A percentile compares a stretch with the other conserved stretches of the same genome.
These are phyloP conservation scores for Cladosporium oxysporum DNA, from an alignment of 2,329 filamentous ascomycete genomes.

Conservation along the genomic window DNA sequence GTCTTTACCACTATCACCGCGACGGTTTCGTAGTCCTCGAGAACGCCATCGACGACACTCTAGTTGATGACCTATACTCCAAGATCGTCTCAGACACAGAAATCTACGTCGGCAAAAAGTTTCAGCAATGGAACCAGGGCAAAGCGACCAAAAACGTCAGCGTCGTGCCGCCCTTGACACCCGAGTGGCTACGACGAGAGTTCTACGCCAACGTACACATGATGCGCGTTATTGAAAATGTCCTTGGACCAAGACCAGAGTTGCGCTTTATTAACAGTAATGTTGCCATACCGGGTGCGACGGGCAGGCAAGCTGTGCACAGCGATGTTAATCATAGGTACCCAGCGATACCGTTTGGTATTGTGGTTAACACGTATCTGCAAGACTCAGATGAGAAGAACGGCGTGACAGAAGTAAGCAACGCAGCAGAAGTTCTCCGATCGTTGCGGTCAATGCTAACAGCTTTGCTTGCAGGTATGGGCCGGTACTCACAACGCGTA, in stretches of 20 bases:
- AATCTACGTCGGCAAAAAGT: conserved; percentile 19
- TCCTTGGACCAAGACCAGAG: conserved; percentile 36
- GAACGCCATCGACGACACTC: conserved; percentile 30
- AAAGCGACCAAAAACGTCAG: conserved; percentile 25
- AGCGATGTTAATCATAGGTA: conserved; percentile 40
- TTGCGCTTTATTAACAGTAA: conserved; percentile 40
- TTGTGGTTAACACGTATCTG: conserved; percentile 51
- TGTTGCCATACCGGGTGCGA: conserved; percentile 33
- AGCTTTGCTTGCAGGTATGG: conserved; percentile 37
- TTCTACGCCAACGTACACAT: conserved; percentile 28
- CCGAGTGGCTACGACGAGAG: conserved; percentile 25
- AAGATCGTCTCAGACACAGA: conserved; percentile 26
- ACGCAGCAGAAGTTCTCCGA: background rate
- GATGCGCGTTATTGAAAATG: conserved; percentile 25
- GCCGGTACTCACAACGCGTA: conserved; percentile 50
- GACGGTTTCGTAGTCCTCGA: conserved; percentile 40
- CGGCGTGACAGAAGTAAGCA: conserved; percentile 50
- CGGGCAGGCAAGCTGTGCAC: conserved; percentile 37
- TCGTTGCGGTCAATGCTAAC: background rate
- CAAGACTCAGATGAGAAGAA: conserved; percentile 49
- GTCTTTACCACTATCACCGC: conserved; percentile 27
- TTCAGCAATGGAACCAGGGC: conserved; percentile 29
- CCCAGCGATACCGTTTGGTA: conserved; percentile 45
- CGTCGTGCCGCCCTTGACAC: conserved; percentile 25
- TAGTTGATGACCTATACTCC: conserved; percentile 24